Percentiles rank a stretch among this genome's conserved stretches.
These are phyloP conservation scores for Saprolegnia parasitica DNA, from an alignment of 352 stramenopile genomes.

Conservation along the genomic window DNA sequence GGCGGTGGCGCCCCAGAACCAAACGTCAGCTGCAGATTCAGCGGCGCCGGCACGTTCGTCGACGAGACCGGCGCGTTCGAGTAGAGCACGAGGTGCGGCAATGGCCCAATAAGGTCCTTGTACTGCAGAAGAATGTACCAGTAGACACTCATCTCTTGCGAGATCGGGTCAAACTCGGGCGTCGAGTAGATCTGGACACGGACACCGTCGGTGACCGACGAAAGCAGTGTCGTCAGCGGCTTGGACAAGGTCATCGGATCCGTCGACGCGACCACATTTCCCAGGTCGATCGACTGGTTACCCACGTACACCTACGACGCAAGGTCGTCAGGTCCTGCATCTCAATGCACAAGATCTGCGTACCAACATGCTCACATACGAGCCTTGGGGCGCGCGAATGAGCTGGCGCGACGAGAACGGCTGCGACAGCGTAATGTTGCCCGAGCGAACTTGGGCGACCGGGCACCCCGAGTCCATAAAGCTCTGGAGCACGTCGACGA, in stretches of 20 bases:
- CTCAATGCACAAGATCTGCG: not conserved
- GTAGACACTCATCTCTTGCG: conserved; percentile 4
- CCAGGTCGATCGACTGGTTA: not conserved
- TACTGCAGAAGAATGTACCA: conserved; percentile 11
- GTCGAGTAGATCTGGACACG: conserved; percentile 4
- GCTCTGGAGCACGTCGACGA: not conserved
- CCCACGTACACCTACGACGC: not conserved
- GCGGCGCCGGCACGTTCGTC: not conserved
- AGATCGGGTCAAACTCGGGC: conserved; percentile 1
- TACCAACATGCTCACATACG: not conserved
- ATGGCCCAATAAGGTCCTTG: not conserved
- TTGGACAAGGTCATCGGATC: not conserved
- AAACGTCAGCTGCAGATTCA: conserved; percentile 1
- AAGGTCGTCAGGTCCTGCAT: not conserved
- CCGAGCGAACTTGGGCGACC: not conserved
- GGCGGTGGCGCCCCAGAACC: not conserved
- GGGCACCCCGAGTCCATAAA: not conserved
- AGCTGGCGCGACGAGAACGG: not conserved
- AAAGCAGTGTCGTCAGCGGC: not conserved
- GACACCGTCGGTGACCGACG: not conserved
- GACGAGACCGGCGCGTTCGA: not conserved
- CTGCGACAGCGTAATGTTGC: conserved; percentile 10
- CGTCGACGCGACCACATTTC: not conserved
- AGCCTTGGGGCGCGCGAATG: conserved; percentile 1
- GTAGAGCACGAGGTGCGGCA: not conserved